phyloP scores from a whole-genome alignment of 331 rosid species.

The Pyracantha coccinea region DNA sequence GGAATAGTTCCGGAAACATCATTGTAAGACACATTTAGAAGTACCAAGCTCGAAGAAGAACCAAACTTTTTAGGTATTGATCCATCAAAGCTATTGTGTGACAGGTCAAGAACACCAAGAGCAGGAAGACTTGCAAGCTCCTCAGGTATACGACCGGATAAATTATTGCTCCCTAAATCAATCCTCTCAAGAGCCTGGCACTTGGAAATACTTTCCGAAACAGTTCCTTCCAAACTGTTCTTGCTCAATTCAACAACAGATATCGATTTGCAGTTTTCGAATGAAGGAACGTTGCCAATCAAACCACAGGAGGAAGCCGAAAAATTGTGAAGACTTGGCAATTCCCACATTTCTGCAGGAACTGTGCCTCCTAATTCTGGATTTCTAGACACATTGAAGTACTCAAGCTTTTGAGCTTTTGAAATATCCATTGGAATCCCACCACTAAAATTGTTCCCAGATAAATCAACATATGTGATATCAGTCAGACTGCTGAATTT shows the following conservation, averaged over 20 bases:
- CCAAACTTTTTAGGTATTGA: conserved; percentile 60
- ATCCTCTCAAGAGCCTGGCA: conserved; percentile 52
- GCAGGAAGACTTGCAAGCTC: conserved; percentile 64
- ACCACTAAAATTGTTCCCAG: conserved; percentile 62
- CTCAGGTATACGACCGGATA: conserved; percentile 76
- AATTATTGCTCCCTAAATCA: conserved; percentile 44
- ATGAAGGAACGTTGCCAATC: conserved; percentile 53
- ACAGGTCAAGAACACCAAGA: conserved; percentile 55
- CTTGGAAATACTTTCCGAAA: conserved; percentile 49
- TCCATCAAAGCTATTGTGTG: conserved; percentile 62
- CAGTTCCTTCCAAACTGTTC: conserved; percentile 53
- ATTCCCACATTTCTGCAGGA: conserved; percentile 51
- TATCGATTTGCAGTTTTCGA: conserved; percentile 53
- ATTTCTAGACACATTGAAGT: conserved; percentile 71
- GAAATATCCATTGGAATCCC: conserved; percentile 72
- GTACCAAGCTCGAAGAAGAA: conserved; percentile 50
- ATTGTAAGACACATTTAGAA: conserved; percentile 84
- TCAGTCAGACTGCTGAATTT: conserved; percentile 51
- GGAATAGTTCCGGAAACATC: conserved; percentile 82
- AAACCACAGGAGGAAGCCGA: conserved; percentile 74
- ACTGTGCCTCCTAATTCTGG: conserved; percentile 46
- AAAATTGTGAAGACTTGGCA: conserved; percentile 60
- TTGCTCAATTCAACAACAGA: conserved; percentile 46
- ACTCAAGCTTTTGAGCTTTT: conserved; percentile 51
- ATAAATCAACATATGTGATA: conserved; percentile 67